phyloP scores from a whole-genome alignment of 306 rosid species.

The Betula pendula region DNA sequence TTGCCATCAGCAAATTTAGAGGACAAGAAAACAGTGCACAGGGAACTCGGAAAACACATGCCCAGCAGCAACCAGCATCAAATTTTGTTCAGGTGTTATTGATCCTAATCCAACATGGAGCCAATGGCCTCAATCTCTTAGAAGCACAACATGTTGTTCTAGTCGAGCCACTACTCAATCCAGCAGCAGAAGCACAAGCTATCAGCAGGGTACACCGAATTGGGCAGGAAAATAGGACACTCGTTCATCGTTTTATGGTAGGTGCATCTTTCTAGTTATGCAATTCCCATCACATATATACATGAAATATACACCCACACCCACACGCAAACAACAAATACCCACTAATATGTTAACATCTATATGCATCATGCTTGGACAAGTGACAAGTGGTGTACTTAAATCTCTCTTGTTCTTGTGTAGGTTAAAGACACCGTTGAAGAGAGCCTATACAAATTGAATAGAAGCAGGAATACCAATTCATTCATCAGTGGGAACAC shows the following conservation, averaged over 20 bases:
- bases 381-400: neutral
- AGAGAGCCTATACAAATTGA: conserved; percentile 81
- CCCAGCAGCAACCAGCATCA: conserved; percentile 40
- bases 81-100: conserved; percentile 65
- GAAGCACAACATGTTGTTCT: conserved; percentile 95
- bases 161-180: conserved; percentile 91
- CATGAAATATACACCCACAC: neutral
- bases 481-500: conserved; percentile 76
- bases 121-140: conserved; percentile 88
- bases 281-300: neutral
- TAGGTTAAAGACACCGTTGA: conserved; percentile 91
- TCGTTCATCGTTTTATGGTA: conserved; percentile 87
- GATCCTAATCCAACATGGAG: conserved; percentile 92
- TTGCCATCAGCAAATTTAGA: conserved; percentile 79
- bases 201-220: conserved; percentile 94
- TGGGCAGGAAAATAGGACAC: conserved; percentile 68
- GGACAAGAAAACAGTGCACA: conserved; percentile 46
- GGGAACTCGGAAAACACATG: conserved; percentile 32
- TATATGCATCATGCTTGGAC: too few relatives aligned
- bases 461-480: conserved; percentile 62
- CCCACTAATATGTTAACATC: neutral
- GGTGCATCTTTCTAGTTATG: conserved; percentile 29
- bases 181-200: conserved; percentile 96
- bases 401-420: conserved; percentile 17
- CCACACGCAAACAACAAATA: neutral